phyloP scores from a whole-genome alignment of 75 land plant species.

The Larix kaempferi region DNA sequence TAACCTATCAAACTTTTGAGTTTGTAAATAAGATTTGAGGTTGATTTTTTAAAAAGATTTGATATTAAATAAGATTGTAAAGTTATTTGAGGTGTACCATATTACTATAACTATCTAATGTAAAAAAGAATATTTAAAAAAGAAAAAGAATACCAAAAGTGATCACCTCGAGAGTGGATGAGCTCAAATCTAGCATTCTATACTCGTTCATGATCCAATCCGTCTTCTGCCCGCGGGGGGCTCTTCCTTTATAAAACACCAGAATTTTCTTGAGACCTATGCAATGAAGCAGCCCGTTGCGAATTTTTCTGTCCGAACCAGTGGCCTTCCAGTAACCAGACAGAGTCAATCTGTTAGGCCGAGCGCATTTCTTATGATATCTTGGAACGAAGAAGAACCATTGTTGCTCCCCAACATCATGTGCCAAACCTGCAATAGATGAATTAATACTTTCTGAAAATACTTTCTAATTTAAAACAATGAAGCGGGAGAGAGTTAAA shows the following conservation, averaged over 20 bases:
- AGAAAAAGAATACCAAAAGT: too few relatives aligned
- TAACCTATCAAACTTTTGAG: too few relatives aligned
- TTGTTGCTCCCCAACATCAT: neutral
- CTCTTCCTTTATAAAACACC: constrained; percentile 15
- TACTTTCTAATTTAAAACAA: neutral
- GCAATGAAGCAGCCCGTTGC: neutral
- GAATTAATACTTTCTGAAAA: neutral
- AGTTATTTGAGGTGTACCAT: too few relatives aligned
- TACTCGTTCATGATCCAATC: constrained; percentile 13
- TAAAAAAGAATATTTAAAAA: too few relatives aligned
- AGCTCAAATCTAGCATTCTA: neutral
- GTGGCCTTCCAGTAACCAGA: constrained; percentile 12
- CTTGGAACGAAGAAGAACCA: neutral
- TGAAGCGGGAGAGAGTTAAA: too few relatives aligned
- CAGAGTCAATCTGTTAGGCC: constrained; percentile 3
- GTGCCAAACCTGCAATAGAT: neutral
- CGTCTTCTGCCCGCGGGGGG: neutral
- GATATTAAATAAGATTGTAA: too few relatives aligned
- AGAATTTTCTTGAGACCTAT: constrained; percentile 9
- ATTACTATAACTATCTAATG: too few relatives aligned
- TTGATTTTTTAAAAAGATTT: too few relatives aligned
- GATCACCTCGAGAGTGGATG: too few relatives aligned
- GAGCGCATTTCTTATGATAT: neutral
- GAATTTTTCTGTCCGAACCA: neutral
- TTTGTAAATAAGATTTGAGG: too few relatives aligned